phyloP scores from a whole-genome alignment of 2,329 filamentous ascomycete genomes.

The Hymenotorrendiella dingleyae region DNA sequence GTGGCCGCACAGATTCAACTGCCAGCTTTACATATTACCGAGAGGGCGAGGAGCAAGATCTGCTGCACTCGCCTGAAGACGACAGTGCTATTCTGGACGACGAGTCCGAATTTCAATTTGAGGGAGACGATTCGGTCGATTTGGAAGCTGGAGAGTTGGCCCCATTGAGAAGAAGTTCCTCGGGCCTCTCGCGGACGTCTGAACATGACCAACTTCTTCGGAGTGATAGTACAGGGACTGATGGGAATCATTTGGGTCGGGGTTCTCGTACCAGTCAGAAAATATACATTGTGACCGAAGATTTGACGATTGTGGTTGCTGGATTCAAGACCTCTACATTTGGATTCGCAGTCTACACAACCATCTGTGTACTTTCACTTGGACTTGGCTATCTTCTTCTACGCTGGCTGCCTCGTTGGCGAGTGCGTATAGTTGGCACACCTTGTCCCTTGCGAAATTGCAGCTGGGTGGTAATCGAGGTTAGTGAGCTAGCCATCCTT shows the following conservation, averaged over 20 bases:
- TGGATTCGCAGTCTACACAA: slow-evolving; percentile 63
- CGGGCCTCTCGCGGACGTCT: slow-evolving; percentile 50
- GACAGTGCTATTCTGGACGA: slow-evolving; percentile 35
- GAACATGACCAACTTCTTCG: slow-evolving; percentile 62
- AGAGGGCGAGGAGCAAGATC: slow-evolving; percentile 56
- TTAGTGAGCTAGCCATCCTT: slow-evolving; percentile 32
- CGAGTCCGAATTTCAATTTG: slow-evolving; percentile 31
- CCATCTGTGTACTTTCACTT: slow-evolving; percentile 64
- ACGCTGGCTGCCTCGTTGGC: slow-evolving; percentile 85
- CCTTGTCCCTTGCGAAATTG: slow-evolving; percentile 65
- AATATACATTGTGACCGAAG: slow-evolving; percentile 87
- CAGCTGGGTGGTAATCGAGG: slow-evolving; percentile 88
- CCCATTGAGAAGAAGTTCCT: slow-evolving; percentile 57
- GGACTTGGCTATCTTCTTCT: slow-evolving; percentile 81
- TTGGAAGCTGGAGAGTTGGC: slow-evolving; percentile 30
- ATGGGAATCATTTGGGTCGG: slow-evolving; percentile 53
- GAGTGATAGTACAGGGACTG: slow-evolving; percentile 61
- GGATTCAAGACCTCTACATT: slow-evolving; percentile 75
- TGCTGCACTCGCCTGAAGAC: slow-evolving; percentile 34
- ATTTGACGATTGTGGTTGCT: slow-evolving; percentile 87
- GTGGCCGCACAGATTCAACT: slow-evolving; percentile 73
- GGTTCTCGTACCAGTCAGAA: slow-evolving; percentile 75
- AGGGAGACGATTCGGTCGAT: slow-evolving; percentile 26
- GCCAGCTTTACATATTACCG: slow-evolving; percentile 89
- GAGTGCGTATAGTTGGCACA: slow-evolving; percentile 68